A percentile compares a stretch with the other conserved stretches of the same genome.
Evolutionary conservation across 306 rosid genomes (phyloP).

Genomic region (Herpetospermum pedunculosum): DNA sequence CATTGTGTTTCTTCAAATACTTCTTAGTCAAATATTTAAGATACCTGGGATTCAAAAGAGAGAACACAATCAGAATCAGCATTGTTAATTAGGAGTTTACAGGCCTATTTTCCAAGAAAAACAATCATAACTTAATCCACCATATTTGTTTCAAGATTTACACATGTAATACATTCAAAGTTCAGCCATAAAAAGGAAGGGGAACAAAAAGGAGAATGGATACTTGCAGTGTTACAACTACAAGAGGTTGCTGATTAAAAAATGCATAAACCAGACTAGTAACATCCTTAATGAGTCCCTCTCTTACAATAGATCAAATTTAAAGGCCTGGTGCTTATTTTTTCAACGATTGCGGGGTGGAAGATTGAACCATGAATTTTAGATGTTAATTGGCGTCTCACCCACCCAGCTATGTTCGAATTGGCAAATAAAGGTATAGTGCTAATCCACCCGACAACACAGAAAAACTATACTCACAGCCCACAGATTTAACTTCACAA

Average conservation of each 20-base stretch:
- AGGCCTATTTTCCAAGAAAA: not conserved
- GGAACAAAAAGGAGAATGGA: not conserved
- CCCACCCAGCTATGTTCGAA: no score
- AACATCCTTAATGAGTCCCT: not conserved
- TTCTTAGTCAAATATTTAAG: conserved; percentile 80
- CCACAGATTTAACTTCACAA: not conserved
- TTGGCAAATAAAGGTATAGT: no score
- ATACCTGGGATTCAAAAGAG: conserved; percentile 31
- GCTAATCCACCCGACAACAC: not conserved
- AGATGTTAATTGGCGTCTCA: no score
- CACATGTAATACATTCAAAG: not conserved
- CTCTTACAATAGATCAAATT: not conserved
- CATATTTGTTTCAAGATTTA: not conserved
- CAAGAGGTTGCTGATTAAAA: not conserved
- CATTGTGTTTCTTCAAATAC: conserved; percentile 91
- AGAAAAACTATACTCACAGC: not conserved
- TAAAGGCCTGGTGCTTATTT: no score
- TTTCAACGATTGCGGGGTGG: no score
- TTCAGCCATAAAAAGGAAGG: not conserved
- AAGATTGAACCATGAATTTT: no score
- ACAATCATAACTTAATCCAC: not conserved
- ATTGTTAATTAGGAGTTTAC: not conserved
- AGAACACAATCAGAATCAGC: not conserved
- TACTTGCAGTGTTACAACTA: not conserved
- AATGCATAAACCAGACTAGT: not conserved